Base-by-base conservation (phyloP, 2,329 filamentous ascomycete genomes). In the Calonectria pseudoreteaudii region DNA sequence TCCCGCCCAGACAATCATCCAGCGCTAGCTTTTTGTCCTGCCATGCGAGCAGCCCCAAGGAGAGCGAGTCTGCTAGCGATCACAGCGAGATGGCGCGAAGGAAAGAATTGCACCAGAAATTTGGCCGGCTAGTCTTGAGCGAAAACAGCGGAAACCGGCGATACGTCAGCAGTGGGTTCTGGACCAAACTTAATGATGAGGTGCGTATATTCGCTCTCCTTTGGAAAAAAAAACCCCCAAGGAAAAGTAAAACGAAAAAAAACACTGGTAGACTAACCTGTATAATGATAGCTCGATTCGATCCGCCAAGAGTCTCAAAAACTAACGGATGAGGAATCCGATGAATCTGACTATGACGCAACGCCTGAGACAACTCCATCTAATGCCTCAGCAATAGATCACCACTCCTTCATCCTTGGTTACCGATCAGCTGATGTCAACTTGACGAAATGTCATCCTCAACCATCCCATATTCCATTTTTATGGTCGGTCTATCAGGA, bases 91-190 rank as follows among this genome's bases (percentile, higher is more conserved):
- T 77, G n/a, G 67, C 73, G 5, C 79, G 75, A 47, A 81, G 74
- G 53, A 80, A 78, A 62, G 79, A 83, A 23, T 66, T 83, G 28
- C 80, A 83, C 47, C 79, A 89, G 56, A 87, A 91, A 69, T 93
- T 94, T 82, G 93, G 94, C 3, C 87, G 93, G 38, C 83, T 96
- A 67, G 92, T 95, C 0, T 85, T 95, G 44, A 93, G 93, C 75
- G 93, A 95, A 72, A 88, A 88, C 70, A 92, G 92, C 49, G 91
- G 90, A 73, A 93, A 91, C 64, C 92, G 91, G 70, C 87, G 93
- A 81, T 96, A 95, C 81, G 91, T 96, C 77, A 94, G 93, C 85
- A 94, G 91, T 82, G 93, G 91, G 9, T 94, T 95, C 80, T 95
- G 93, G 93, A 91, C 93, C 26, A 94, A 91, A 75, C 87, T 96